These are phyloP conservation scores for Amanita muscaria DNA, from an alignment of 768 basidiomycete genomes.

Conservation along the genomic window DNA sequence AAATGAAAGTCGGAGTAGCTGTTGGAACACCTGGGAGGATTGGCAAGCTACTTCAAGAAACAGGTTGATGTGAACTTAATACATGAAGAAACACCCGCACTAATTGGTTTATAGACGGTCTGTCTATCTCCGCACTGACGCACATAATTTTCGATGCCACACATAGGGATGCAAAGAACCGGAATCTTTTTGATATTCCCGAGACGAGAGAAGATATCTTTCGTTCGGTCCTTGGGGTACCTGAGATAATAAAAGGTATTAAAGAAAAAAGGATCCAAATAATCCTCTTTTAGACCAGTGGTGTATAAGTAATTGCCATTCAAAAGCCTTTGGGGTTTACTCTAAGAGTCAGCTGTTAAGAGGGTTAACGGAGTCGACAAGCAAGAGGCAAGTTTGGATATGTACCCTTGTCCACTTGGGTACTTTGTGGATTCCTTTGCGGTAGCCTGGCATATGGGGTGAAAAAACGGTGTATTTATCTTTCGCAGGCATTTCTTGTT, in stretches of 20 bases:
- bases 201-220: constrained; percentile 81
- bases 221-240: constrained; percentile 57
- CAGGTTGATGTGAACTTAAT: constrained; percentile 36
- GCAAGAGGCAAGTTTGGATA: constrained; percentile 6
- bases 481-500: constrained; percentile 82
- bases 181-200: constrained; percentile 69
- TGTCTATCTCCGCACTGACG: constrained; percentile 65
- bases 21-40: constrained; percentile 90
- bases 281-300: constrained; percentile 54
- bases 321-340: constrained; percentile 92
- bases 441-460: constrained; percentile 59
- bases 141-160: constrained; percentile 79
- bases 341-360: constrained; percentile 64
- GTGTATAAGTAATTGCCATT: constrained; percentile 12
- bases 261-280: constrained; percentile 67
- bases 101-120: constrained; percentile 42
- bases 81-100: too few species aligned
- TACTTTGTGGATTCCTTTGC: constrained; percentile 94
- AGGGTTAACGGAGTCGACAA: not conserved
- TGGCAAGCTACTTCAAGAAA: constrained; percentile 73
- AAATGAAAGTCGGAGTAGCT: constrained; percentile 82
- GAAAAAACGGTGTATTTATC: constrained; percentile 96
- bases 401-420: constrained; percentile 94
- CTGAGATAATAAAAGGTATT: constrained; percentile 52
- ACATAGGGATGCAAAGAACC: constrained; percentile 67